phyloP scores from a whole-genome alignment of 352 stramenopile genomes.

The Pseudoperonospora humuli region DNA sequence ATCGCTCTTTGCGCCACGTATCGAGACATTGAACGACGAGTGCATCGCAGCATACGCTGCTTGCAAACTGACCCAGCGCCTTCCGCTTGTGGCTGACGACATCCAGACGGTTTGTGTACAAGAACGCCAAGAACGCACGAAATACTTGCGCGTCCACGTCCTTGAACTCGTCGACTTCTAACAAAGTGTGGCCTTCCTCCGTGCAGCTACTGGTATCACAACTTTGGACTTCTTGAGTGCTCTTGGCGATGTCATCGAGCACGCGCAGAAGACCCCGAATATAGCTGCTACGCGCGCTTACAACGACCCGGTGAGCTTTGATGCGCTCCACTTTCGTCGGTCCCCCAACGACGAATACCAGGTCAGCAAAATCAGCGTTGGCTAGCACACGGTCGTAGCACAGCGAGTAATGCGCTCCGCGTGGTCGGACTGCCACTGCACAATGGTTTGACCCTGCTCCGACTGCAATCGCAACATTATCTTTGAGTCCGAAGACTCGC shows the following conservation, averaged over 20 bases:
- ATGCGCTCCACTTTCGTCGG: constrained; percentile 16
- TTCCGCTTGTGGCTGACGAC: constrained; percentile 58
- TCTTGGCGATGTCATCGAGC: constrained; percentile 7
- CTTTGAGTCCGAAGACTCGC: constrained; percentile 45
- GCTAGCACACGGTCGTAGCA: constrained; percentile 47
- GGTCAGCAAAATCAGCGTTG: constrained; percentile 43
- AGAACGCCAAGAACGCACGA: constrained; percentile 48
- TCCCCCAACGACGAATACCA: constrained; percentile 37
- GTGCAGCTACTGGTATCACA: not conserved
- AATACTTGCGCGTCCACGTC: constrained; percentile 58
- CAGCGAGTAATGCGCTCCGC: constrained; percentile 57
- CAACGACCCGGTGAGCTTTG: constrained; percentile 42
- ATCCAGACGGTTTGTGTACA: constrained; percentile 67
- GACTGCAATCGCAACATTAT: constrained; percentile 44
- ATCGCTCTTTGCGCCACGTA: constrained; percentile 40
- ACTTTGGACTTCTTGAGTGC: not conserved
- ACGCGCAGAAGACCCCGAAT: constrained; percentile 48
- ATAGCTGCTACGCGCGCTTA: constrained; percentile 55
- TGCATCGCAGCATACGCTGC: constrained; percentile 42
- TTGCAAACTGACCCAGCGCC: constrained; percentile 42
- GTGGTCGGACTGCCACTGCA: constrained; percentile 42
- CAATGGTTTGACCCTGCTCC: constrained; percentile 67
- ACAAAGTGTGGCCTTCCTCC: constrained; percentile 4
- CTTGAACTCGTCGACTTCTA: constrained; percentile 43
- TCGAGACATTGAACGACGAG: constrained; percentile 43